A percentile compares a stretch with the other conserved stretches of the same genome.
Conservation (phyloP, 208 protist species). For the Crithidia brevicula region DNA sequence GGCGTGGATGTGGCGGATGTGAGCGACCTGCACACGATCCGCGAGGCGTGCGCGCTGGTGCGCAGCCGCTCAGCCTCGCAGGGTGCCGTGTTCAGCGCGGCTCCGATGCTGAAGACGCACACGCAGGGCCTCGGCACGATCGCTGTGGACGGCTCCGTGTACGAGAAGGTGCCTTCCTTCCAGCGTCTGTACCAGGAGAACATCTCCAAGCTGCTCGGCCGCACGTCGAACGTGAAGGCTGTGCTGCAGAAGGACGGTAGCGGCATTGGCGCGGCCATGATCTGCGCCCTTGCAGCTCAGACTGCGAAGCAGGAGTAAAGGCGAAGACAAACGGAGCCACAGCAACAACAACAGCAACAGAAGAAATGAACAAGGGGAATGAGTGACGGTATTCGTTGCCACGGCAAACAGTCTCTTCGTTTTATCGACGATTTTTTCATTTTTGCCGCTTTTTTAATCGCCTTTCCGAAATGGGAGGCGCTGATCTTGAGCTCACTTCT, state of each 20-base stretch:
- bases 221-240: conserved; percentile 56
- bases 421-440: no score
- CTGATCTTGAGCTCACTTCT: no score
- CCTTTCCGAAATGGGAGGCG: no score
- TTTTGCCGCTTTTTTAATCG: no score
- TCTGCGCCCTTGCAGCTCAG: conserved; percentile 72
- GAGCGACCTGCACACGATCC: conserved; percentile 56
- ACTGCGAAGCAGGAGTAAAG: conserved; percentile 23
- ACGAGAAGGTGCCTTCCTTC: conserved; percentile 89
- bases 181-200: conserved; percentile 76
- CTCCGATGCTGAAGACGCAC: conserved; percentile 78
- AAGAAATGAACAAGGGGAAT: background rate
- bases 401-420: no score
- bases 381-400: no score
- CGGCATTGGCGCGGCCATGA: conserved; percentile 89
- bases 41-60: conserved; percentile 73
- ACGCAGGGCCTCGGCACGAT: conserved; percentile 67
- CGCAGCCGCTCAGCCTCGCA: conserved; percentile 79
- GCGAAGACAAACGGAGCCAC: background rate
- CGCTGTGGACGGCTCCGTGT: conserved; percentile 89
- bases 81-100: conserved; percentile 62
- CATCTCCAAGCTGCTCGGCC: conserved; percentile 70
- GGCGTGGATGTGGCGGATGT: conserved; percentile 53
- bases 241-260: conserved; percentile 86
- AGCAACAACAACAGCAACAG: no score